Evolutionary conservation across 2,329 filamentous ascomycete species (phyloP).

Genomic region (Colletotrichum australisinense): DNA sequence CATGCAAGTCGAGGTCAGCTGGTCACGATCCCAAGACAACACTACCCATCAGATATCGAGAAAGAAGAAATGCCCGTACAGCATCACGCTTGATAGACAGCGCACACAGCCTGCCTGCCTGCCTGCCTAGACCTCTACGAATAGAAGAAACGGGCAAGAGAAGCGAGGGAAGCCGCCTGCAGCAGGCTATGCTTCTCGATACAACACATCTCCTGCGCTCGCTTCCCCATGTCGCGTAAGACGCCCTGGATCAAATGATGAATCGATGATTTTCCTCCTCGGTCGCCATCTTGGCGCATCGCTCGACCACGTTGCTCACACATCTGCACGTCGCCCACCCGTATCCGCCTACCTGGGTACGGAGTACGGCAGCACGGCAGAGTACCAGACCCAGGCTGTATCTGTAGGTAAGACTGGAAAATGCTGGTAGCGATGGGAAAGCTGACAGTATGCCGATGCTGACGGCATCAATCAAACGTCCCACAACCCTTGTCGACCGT

Average conservation of each 20-base stretch:
- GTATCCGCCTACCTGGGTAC: neutral
- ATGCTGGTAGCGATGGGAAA: neutral
- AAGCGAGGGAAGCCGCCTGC: neutral
- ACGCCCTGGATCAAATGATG: neutral
- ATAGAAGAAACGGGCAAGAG: neutral
- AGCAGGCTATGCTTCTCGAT: neutral
- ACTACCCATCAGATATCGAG: neutral
- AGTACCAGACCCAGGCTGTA: neutral
- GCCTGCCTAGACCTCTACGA: neutral
- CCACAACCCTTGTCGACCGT: neutral
- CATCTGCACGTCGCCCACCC: neutral
- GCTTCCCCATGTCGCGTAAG: neutral
- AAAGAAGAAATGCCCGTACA: neutral
- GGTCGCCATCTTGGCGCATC: neutral
- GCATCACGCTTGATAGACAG: neutral
- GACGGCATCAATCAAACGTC: neutral
- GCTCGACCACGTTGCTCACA: neutral
- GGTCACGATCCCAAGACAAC: constrained; percentile 1
- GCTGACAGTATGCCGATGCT: neutral
- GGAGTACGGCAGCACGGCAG: too few relatives aligned
- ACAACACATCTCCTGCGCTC: neutral
- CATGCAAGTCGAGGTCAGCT: constrained; percentile 32
- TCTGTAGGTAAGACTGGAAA: neutral
- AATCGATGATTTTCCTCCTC: neutral
- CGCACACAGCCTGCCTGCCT: neutral